Evolutionary conservation across 306 rosid species (phyloP), one percentile per base, ranked within the genome.

Genomic region (Gynostemma pentaphyllum): DNA sequence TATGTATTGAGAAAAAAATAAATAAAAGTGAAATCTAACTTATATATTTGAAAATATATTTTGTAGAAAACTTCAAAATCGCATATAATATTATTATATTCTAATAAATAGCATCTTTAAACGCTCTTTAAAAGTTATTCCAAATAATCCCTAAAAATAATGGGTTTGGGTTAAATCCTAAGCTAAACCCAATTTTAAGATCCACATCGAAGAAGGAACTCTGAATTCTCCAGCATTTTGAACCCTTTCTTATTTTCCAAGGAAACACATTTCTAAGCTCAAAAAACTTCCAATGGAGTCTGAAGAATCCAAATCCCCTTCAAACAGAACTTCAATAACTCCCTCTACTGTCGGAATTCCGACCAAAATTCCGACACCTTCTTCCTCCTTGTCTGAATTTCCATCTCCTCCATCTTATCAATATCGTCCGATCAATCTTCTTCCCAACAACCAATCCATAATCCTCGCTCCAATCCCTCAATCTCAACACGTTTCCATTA

Each of bases 361-460:
- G 16, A 81, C 95, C 23, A 69, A 80, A 28, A 65, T 76, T 74
- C 55, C 82, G 3, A 76, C 88, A 0, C 85, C 96, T 0, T 72
- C 76, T 0, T 77, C 89, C 0, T 2, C 78, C 5, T 80, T 74
- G 76, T 74, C 89, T 41, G 92, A 84, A 14, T 76, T 47, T 65
- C 84, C 96, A 1, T 95, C 90, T 2, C 96, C 96, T 0, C 95
- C 95, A 0, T 30, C 69, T 51, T 83, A 94, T 80, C 88, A 94
- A 2, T 94, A 95, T 59, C 52, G 85, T 80, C 67, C 80, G 88
- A 28, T 83, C 88, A 76, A 72, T 42, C 66, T 76, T 62, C 95
- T 89, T 0, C 85, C 90, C 2, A 75, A 81, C 69, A 68, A 68
- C 7, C 90, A 90, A 13, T 78, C 94, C 69, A 68, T 2, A 23